These are phyloP conservation scores for Canariomyces notabilis DNA, from an alignment of 2,329 filamentous ascomycete genomes.

Conservation along the genomic window DNA sequence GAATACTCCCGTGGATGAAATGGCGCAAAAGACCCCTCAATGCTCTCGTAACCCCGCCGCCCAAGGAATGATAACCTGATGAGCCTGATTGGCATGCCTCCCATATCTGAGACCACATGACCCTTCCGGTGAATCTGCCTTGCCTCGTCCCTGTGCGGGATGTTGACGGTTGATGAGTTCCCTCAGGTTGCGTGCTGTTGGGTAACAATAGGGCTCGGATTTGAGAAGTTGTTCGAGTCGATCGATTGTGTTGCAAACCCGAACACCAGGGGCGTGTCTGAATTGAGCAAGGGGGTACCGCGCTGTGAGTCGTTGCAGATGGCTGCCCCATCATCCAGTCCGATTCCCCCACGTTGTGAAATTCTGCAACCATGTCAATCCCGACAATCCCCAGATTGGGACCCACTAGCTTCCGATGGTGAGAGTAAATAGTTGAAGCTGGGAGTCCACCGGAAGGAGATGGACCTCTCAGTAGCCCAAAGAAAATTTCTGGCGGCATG, in stretches of 20 bases:
- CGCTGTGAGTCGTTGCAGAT: slow-evolving; percentile 2
- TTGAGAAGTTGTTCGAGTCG: not conserved
- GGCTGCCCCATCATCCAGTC: slow-evolving; percentile 28
- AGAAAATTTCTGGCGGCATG: not conserved
- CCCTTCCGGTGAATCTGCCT: not conserved
- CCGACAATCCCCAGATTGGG: slow-evolving; percentile 18
- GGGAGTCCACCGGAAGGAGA: slow-evolving; percentile 2
- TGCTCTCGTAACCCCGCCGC: not conserved
- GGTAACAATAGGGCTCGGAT: not conserved
- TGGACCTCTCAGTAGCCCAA: slow-evolving; percentile 8
- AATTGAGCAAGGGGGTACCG: not conserved
- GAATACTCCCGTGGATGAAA: slow-evolving; percentile 1
- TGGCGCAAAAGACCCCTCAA: not conserved
- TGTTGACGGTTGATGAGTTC: slow-evolving; percentile 1
- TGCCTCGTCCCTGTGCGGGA: not conserved
- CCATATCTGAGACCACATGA: slow-evolving; percentile 9
- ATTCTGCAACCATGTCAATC: slow-evolving; percentile 26
- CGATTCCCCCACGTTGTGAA: slow-evolving; percentile 37
- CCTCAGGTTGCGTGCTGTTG: not conserved
- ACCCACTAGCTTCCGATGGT: slow-evolving; percentile 6
- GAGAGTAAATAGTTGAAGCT: slow-evolving; percentile 1
- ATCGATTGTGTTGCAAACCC: slow-evolving; percentile 8
- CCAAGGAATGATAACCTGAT: slow-evolving; percentile 1
- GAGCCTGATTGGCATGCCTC: not conserved
- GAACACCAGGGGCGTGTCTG: not conserved